Evolutionary conservation across 176 grass and related monocot species (phyloP), one percentile per base, ranked within the genome.

Genomic region (Phragmites australis): DNA sequence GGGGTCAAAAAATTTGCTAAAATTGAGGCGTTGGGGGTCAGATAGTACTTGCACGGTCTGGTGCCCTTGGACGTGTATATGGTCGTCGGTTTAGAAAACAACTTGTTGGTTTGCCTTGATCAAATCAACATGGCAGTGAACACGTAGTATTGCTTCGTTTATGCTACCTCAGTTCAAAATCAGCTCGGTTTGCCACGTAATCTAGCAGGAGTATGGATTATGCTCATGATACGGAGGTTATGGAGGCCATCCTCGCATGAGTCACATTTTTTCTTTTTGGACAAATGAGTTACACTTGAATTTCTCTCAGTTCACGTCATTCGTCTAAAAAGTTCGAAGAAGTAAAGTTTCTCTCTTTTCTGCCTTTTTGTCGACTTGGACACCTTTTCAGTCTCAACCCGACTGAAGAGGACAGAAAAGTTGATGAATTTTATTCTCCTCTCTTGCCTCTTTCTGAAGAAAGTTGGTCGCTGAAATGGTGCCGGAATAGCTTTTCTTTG

Each of bases 381-480:
- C 47, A 19, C 22, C 16, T 53, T 80, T 68, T 39, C 29, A 25
- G 47, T 34, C 47, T 39, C 31, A 22, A 12, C 21, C 18, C 30
- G 19, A n/a, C 15, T 17, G 21, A 79, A 40, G 34, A 50, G 44
- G 52, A 60, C 63, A 18, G 13, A 46, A 68, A 42, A 82, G 68
- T 37, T 73, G 68, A 27, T 64, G 9, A 43, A 8, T 40, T 70
- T 47, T 72, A 47, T 34, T 61, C 66, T 25, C 29, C 29, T 32
- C n/a, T 17, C 17, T 22, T 8, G 0, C 40, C 17, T 19, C 46
- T 41, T 65, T 41, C 7, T 29, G 13, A 18, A 82, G 5, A 75
- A 78, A 85, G 65, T 13, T 85, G 54, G 46, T 78, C 6, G 65
- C 16, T 31, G 44, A 62, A 62, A 43, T 52, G 54, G 65, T 44